Evolutionary conservation across 257 asterid genomes (phyloP).

Genomic region (Prunella vulgaris): DNA sequence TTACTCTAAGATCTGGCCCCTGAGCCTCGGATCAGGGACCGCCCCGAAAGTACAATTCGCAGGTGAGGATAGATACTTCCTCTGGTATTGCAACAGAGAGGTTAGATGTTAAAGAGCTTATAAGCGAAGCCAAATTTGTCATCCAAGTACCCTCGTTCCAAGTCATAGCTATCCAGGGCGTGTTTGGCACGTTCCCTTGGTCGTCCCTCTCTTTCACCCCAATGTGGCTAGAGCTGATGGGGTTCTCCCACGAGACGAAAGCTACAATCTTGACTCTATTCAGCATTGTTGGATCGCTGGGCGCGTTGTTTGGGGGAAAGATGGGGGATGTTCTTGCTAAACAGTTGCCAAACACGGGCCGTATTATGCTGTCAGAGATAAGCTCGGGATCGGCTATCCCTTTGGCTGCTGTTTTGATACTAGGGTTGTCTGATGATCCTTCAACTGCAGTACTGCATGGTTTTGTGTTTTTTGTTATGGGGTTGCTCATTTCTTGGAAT

Average conservation of each 20-base stretch:
- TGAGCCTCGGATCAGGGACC: too few species aligned
- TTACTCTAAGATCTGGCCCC: too few species aligned
- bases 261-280: conserved; percentile 58
- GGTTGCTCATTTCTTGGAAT: conserved; percentile 69
- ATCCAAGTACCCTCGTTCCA: conserved; percentile 58
- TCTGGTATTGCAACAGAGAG: too few species aligned
- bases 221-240: conserved; percentile 83
- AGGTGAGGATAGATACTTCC: too few species aligned
- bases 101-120: conserved; percentile 41
- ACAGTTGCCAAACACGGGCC: conserved; percentile 63
- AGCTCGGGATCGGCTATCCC: conserved; percentile 11
- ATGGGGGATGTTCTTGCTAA: conserved; percentile 66
- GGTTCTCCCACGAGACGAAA: conserved; percentile 66
- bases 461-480: conserved; percentile 60
- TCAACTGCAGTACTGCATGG: conserved; percentile 50
- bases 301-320: conserved; percentile 15
- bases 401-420: conserved; percentile 63
- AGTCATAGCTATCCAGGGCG: conserved; percentile 67
- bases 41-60: too few species aligned
- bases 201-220: conserved; percentile 65
- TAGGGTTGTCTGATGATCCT: conserved; percentile 69
- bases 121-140: conserved; percentile 65
- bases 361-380: conserved; percentile 34
- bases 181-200: conserved; percentile 73
- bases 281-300: conserved; percentile 51